A percentile compares a stretch with the other conserved stretches of the same genome.
phyloP scores from a whole-genome alignment of 305 asterid genomes.

The Fraxinus dipetala region DNA sequence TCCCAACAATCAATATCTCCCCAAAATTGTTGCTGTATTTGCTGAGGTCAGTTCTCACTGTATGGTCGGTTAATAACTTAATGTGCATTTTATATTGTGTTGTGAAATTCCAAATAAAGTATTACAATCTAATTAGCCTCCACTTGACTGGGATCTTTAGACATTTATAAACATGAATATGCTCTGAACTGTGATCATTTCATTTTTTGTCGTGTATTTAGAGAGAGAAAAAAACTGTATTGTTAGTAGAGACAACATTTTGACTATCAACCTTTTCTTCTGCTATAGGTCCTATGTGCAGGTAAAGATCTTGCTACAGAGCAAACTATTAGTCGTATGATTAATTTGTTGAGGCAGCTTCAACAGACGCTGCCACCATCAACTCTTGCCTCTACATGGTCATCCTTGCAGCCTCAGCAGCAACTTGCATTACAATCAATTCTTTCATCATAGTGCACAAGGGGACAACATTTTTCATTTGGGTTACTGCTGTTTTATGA shows the following conservation, averaged over 20 bases:
- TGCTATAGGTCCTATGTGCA: constrained; percentile 62
- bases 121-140: not conserved
- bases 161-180: not conserved
- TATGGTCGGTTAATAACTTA: not conserved
- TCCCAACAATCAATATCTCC: constrained; percentile 76
- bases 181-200: not conserved
- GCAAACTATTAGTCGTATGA: constrained; percentile 74
- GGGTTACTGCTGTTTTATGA: constrained; percentile 10
- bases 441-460: constrained; percentile 46
- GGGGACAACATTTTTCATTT: not conserved
- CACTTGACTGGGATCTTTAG: not conserved
- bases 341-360: constrained; percentile 70
- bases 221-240: not conserved
- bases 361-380: constrained; percentile 83
- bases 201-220: not conserved
- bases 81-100: not conserved
- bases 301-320: constrained; percentile 84
- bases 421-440: constrained; percentile 74
- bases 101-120: not conserved
- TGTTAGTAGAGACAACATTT: not conserved
- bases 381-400: constrained; percentile 73
- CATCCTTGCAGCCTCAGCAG: constrained; percentile 86
- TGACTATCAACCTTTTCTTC: not conserved
- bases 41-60: constrained; percentile 61
- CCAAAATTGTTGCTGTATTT: constrained; percentile 80